These are phyloP conservation scores for Cordyceps cicadae DNA, from an alignment of 2,329 filamentous ascomycete genomes.

Conservation along the genomic window DNA sequence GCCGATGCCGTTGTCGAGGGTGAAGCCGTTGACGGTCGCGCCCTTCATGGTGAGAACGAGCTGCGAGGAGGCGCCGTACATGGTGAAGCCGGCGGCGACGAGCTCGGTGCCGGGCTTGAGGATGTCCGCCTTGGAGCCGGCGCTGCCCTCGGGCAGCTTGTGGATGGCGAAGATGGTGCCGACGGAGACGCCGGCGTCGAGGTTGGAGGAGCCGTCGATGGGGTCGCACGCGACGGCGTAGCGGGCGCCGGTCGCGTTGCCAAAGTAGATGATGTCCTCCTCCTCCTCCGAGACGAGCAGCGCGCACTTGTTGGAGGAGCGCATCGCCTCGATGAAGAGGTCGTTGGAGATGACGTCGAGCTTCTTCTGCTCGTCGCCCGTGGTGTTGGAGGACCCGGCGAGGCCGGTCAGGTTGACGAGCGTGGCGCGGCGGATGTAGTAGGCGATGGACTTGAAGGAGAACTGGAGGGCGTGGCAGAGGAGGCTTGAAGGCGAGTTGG, in stretches of 20 bases:
- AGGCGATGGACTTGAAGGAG: conserved; percentile 98
- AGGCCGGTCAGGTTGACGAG: conserved; percentile 93
- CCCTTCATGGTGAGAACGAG: conserved; percentile 95
- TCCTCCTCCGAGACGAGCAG: conserved; percentile 97
- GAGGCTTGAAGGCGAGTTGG: conserved; percentile 48
- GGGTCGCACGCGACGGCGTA: conserved; percentile 97
- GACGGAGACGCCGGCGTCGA: conserved; percentile 95
- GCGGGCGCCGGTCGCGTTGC: conserved; percentile 62
- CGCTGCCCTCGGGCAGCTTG: conserved; percentile 71
- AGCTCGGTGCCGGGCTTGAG: conserved; percentile 85
- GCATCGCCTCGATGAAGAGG: conserved; percentile 93
- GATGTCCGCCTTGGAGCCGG: conserved; percentile 74
- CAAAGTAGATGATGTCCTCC: conserved; percentile 84
- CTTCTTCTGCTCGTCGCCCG: conserved; percentile 98
- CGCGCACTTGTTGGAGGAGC: conserved; percentile 80
- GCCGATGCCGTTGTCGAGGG: conserved; percentile 88
- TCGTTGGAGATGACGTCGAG: conserved; percentile 99
- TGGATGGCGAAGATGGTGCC: conserved; percentile 96
- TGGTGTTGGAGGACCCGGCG: conserved; percentile 88
- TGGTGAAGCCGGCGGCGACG: conserved; percentile 94
- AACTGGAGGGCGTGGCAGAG: conserved; percentile 97
- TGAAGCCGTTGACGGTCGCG: conserved; percentile 92
- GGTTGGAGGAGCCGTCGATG: conserved; percentile 94
- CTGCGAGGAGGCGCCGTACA: conserved; percentile 97
- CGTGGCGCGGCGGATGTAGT: conserved; percentile 95